Conservation (phyloP, 768 basidiomycete genomes). For the Leccinum arenicola region DNA sequence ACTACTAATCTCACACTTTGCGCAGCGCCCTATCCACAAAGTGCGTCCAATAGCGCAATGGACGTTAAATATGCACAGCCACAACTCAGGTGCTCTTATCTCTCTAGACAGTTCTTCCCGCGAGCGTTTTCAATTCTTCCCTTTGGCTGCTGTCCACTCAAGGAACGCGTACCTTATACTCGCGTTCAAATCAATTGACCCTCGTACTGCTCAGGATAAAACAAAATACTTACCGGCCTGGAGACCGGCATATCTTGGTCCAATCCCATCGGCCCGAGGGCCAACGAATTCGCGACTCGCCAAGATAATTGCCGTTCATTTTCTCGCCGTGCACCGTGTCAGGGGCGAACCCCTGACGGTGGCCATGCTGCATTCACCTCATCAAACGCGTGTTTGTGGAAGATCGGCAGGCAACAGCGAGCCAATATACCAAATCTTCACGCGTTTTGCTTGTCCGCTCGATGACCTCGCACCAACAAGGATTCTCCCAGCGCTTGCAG, state of each 20-base stretch:
- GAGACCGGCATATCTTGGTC: slow-evolving; percentile 2
- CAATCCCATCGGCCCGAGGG: slow-evolving; percentile 13
- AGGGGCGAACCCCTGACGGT: slow-evolving; percentile 22
- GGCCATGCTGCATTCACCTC: slow-evolving; percentile 24
- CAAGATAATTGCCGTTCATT: slow-evolving; percentile 28
- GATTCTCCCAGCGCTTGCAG: slow-evolving; percentile 2
- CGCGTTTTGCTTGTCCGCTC: neutral
- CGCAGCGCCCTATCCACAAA: slow-evolving; percentile 6
- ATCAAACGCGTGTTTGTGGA: slow-evolving; percentile 19
- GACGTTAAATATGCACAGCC: slow-evolving; percentile 12
- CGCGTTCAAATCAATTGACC: neutral
- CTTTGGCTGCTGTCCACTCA: neutral
- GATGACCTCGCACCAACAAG: neutral
- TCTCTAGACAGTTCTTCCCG: slow-evolving; percentile 16
- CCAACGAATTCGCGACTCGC: slow-evolving; percentile 16
- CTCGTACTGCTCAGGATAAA: neutral
- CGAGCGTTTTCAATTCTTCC: slow-evolving; percentile 12
- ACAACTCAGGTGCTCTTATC: slow-evolving; percentile 15
- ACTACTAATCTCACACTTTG: neutral
- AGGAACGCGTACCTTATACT: neutral
- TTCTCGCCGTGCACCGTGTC: slow-evolving; percentile 7
- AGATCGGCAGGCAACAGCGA: slow-evolving; percentile 9
- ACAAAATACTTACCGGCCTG: neutral
- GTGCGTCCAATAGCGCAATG: slow-evolving; percentile 12
- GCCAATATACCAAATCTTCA: neutral